Conservation (phyloP, 2,329 filamentous ascomycete species). For the Fusarium acutatum region DNA sequence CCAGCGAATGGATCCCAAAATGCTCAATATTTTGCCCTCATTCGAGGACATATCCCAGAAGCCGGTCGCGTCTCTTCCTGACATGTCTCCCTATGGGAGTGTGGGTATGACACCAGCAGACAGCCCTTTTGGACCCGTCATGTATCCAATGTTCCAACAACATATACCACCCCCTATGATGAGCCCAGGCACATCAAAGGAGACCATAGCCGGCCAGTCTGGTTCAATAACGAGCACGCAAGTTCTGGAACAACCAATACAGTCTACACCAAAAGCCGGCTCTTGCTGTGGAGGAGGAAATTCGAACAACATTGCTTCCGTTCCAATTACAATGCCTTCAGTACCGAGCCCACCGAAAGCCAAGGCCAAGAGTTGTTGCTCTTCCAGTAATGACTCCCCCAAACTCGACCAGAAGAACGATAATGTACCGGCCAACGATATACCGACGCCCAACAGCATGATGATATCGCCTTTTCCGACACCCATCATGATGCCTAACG, state of each 20-base stretch:
- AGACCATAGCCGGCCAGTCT: slow-evolving; percentile 31
- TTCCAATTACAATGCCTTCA: slow-evolving; percentile 20
- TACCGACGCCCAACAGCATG: slow-evolving; percentile 39
- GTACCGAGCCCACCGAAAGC: slow-evolving; percentile 25
- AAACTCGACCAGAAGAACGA: slow-evolving; percentile 32
- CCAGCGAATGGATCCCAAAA: slow-evolving; percentile 62
- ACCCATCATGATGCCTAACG: slow-evolving; percentile 49
- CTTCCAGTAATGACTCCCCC: slow-evolving; percentile 34
- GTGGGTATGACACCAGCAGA: slow-evolving; percentile 42
- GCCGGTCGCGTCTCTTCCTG: slow-evolving; percentile 35
- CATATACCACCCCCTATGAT: slow-evolving; percentile 40
- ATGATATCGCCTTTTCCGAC: slow-evolving; percentile 50
- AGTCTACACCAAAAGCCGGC: slow-evolving; percentile 34
- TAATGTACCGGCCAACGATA: slow-evolving; percentile 26
- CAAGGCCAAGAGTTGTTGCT: slow-evolving; percentile 44
- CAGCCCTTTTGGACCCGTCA: slow-evolving; percentile 36
- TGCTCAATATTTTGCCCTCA: slow-evolving; percentile 57
- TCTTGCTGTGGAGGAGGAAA: slow-evolving; percentile 50
- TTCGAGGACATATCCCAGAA: slow-evolving; percentile 42
- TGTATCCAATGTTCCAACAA: slow-evolving; percentile 47
- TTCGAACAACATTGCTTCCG: slow-evolving; percentile 1
- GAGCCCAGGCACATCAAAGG: slow-evolving; percentile 23
- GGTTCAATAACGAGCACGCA: slow-evolving; percentile 32
- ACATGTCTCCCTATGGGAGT: slow-evolving; percentile 40
- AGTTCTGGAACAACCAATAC: slow-evolving; percentile 9